Percentiles rank a stretch among this genome's conserved stretches.
phyloP scores from a whole-genome alignment of 2,329 filamentous ascomycete genomes.

The Herpotrichia juniperi region DNA sequence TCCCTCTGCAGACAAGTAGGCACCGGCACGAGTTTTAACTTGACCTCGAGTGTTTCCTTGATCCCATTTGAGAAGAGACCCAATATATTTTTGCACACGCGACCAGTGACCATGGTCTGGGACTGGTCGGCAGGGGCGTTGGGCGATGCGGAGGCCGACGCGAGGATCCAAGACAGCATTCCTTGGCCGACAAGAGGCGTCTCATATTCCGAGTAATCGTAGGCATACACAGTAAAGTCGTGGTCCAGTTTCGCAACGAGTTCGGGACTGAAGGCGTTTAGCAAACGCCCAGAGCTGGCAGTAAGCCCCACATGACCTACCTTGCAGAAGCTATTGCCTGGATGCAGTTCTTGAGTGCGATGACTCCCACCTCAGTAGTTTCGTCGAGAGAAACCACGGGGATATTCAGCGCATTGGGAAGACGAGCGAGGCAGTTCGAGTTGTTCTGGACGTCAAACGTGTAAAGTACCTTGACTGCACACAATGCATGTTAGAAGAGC shows the following conservation, averaged over 20 bases:
- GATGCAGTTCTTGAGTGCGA: constrained; percentile 86
- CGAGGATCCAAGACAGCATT: constrained; percentile 85
- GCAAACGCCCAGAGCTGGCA: constrained; percentile 3
- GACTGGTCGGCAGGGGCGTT: constrained; percentile 64
- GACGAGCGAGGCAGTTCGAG: constrained; percentile 86
- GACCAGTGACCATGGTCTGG: constrained; percentile 80
- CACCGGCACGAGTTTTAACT: constrained; percentile 82
- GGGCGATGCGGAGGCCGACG: constrained; percentile 62
- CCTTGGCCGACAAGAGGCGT: constrained; percentile 93
- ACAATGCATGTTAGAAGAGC: constrained; percentile 22
- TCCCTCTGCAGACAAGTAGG: constrained; percentile 67
- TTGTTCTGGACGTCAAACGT: constrained; percentile 91
- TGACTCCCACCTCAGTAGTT: constrained; percentile 78
- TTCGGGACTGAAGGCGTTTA: constrained; percentile 75
- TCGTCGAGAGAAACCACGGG: constrained; percentile 84
- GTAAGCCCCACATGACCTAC: constrained; percentile 43
- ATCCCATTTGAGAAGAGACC: constrained; percentile 83
- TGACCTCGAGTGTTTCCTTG: constrained; percentile 91
- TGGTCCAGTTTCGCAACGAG: constrained; percentile 72
- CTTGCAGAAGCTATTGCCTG: constrained; percentile 75
- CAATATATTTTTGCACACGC: constrained; percentile 84
- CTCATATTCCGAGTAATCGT: constrained; percentile 95
- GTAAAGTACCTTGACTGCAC: constrained; percentile 90
- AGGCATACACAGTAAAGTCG: constrained; percentile 97
- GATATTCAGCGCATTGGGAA: constrained; percentile 78